Conservation (phyloP, 208 protist species). For the Leishmania braziliensis region DNA sequence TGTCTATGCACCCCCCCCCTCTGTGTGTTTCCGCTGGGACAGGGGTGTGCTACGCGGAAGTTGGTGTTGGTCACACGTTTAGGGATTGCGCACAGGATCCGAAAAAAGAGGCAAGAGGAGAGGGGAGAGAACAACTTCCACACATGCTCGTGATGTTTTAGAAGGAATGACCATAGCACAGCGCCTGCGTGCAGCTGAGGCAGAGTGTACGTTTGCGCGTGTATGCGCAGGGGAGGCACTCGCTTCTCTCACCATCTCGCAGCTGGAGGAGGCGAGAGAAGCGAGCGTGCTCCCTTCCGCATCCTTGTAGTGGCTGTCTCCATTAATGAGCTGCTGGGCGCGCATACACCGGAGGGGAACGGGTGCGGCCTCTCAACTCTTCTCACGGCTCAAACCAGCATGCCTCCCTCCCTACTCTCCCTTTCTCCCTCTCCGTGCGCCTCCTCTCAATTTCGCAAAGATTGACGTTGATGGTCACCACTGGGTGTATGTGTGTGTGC, state of each 20-base stretch:
- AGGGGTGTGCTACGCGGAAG: neutral
- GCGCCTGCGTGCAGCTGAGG: neutral
- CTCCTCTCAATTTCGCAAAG: neutral
- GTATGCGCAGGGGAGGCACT: neutral
- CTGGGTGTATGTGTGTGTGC: neutral
- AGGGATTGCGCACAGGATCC: neutral
- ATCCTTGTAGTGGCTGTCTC: neutral
- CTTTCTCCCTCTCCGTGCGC: neutral
- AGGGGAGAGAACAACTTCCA: neutral
- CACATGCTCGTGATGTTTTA: neutral
- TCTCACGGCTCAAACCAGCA: neutral
- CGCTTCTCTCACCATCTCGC: neutral
- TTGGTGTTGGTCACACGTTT: neutral
- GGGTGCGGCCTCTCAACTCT: neutral
- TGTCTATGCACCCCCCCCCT: neutral
- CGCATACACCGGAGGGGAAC: neutral
- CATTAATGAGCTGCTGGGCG: neutral
- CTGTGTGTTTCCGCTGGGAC: neutral
- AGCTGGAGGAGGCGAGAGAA: neutral
- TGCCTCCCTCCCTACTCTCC: neutral
- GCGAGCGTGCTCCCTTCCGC: too few relatives aligned
- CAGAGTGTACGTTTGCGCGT: neutral
- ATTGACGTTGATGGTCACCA: neutral
- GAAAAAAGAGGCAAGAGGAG: neutral
- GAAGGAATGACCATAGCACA: neutral